Base-by-base conservation (phyloP, 805 yeast species). In the Wickerhamiella parazyma region DNA sequence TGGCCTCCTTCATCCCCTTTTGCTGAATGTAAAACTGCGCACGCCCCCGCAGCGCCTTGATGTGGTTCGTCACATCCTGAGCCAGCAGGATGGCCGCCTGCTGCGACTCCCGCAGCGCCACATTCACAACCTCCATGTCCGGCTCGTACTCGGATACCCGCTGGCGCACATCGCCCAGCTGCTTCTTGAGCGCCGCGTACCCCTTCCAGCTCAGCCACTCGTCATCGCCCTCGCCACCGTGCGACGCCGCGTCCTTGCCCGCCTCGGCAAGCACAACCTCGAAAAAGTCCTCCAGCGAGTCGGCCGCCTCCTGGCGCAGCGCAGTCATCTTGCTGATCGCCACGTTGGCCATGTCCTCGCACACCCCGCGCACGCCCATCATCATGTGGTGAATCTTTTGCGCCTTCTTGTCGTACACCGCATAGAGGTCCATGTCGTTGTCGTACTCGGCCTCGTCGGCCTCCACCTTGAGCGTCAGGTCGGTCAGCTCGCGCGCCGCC, bases 141-240 rank as follows among this genome's bases (percentile, higher is more conserved):
- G 54, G 42, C 26, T 49, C 52, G 38, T 50, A 43, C n/a, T 19
- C 34, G 44, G 49, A 55, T 17, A 55, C 41, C 14, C 26, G 28
- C 22, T 43, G 31, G 22, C 57, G 55, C 28, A 41, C 31, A 19
- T 38, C 44, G 31, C 34, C 45, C 33, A 51, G 44, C 36, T 39
- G 24, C 43, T 49, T 51, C 43, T 54, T 55, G 42, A 54, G 48
- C 28, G 34, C 26, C 29, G 46, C 41, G 48, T 49, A 50, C 14
- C 44, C 45, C 42, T 45, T 47, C 46, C 54, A 51, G 26, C 46
- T 49, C 18, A 46, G 47, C 39, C 50, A 48, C 53, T 60, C 55
- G 63, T 77, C 76, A 70, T 80, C 80, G 8, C 47, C 57, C 20
- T 41, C 46, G 21, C 42, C 46, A 34, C 31, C 47, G 37, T 51